Evolutionary conservation across 2,329 filamentous ascomycete genomes (phyloP).

Genomic region (Cladophialophora exuberans): DNA sequence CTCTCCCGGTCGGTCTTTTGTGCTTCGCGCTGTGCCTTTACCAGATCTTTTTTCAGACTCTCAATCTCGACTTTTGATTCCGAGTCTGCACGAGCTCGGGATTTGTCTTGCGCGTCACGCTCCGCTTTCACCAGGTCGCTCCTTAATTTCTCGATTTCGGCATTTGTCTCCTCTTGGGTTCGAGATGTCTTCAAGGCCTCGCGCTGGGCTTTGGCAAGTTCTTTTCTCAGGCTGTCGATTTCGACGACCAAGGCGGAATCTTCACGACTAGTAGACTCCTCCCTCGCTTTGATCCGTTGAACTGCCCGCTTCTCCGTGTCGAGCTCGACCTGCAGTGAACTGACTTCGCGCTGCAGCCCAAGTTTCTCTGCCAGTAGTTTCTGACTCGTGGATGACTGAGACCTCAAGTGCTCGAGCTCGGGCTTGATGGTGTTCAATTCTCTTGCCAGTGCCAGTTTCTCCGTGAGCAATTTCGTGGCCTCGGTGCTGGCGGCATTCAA

Average conservation of each 20-base stretch:
- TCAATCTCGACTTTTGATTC: constrained; percentile 44
- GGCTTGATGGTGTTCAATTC: constrained; percentile 63
- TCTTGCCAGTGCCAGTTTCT: constrained; percentile 64
- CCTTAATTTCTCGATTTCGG: constrained; percentile 44
- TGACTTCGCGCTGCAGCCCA: constrained; percentile 75
- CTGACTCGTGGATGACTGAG: constrained; percentile 65
- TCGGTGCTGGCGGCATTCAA: constrained; percentile 70
- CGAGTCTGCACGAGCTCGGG: constrained; percentile 41
- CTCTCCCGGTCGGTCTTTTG: constrained; percentile 52
- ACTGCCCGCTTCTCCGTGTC: constrained; percentile 77
- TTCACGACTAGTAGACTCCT: constrained; percentile 54
- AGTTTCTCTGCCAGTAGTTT: constrained; percentile 76
- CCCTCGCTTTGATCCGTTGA: constrained; percentile 58
- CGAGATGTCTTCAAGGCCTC: constrained; percentile 44
- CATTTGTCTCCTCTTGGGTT: constrained; percentile 22
- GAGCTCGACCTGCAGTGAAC: constrained; percentile 76
- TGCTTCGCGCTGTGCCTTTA: constrained; percentile 55
- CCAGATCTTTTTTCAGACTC: constrained; percentile 54
- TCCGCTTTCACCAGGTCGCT: constrained; percentile 54
- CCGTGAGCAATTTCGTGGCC: constrained; percentile 69
- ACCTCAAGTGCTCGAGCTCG: constrained; percentile 65
- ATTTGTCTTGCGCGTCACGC: constrained; percentile 40
- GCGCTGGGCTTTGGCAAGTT: constrained; percentile 48
- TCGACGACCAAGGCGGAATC: constrained; percentile 42
- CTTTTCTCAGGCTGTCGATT: constrained; percentile 48